These are phyloP conservation scores for Noccaea caerulescens DNA, from an alignment of 345 rosid genomes.

Conservation along the genomic window DNA sequence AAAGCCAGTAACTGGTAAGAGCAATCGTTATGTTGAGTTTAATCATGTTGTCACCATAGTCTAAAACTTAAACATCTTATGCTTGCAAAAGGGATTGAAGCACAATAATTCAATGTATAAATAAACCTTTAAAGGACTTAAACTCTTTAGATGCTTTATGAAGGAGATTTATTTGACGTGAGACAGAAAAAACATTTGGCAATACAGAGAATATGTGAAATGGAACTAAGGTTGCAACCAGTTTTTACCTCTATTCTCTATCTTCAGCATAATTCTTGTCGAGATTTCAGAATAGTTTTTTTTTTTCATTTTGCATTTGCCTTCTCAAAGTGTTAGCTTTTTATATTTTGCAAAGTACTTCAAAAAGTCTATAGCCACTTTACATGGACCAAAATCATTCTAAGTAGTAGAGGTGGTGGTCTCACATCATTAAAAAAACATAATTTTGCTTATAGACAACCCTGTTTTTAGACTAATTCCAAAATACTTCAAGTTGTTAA, in stretches of 20 bases:
- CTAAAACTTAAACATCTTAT: background rate
- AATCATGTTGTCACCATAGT: constrained; percentile 18
- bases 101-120: background rate
- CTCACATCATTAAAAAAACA: constrained; percentile 33
- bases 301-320: constrained; percentile 13
- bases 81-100: constrained; percentile 1
- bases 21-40: constrained; percentile 6
- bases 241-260: background rate
- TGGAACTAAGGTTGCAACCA: background rate
- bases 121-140: background rate
- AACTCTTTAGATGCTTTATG: constrained; percentile 1
- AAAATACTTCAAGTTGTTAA: constrained; percentile 40
- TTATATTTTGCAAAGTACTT: constrained; percentile 14
- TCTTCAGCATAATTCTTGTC: constrained; percentile 1
- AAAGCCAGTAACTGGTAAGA: background rate
- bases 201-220: background rate
- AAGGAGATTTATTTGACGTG: constrained; percentile 4
- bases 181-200: background rate
- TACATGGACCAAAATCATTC: constrained; percentile 42
- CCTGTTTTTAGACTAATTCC: constrained; percentile 27
- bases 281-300: constrained; percentile 10
- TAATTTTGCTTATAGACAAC: constrained; percentile 10
- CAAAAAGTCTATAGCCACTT: constrained; percentile 37
- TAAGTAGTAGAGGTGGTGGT: constrained; percentile 38
- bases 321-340: constrained; percentile 19